Evolutionary conservation across 306 rosid genomes (phyloP), one percentile per base, ranked within the genome.

Genomic region (Boehmeria nivea): DNA sequence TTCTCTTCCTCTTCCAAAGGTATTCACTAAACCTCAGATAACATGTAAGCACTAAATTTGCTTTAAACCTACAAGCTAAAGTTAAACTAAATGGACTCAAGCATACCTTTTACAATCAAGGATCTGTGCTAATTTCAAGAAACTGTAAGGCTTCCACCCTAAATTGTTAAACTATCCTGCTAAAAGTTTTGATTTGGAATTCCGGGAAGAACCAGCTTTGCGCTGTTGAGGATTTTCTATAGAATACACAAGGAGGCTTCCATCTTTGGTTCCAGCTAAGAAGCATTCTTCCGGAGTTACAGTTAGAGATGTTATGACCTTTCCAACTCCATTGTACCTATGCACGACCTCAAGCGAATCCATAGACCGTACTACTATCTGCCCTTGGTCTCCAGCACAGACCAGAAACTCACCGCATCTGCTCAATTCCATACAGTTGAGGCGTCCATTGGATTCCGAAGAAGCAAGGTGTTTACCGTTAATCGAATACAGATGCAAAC

Each of bases 331-430:
- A 15, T 78, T 72, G 64, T 82, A 91, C 59, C 76, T 84, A 65
- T 79, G 82, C 47, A 87, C 72, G 67, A 91, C 76, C 76, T 91
- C 89, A 13, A 91, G 89, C n/a, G 94, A 80, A 81, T 69, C 75
- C 94, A 91, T 91, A 31, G 94, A 91, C 67, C 87, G 86, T 53
- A 91, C 91, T 54, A 84, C 78, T 52, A 91, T 91, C 78, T 87
- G 98, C 74, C 98, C 96, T 53, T 90, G 98, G 71, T 90, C 98
- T 72, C 96, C 94, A 11, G 96, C 94, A 75, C 87, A 75, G 43
- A 87, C 95, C 77, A 91, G 66, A 78, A 87, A 91, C 75, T 80
- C 96, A 56, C 94, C 95, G 52, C 98, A 91, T 49, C 74, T 69
- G 72, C 96, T 91, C 72, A 91, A 63, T 56, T 82, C 83, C 60